Base-by-base conservation (phyloP, 164 flowering plant genomes). In the Santalum album region DNA sequence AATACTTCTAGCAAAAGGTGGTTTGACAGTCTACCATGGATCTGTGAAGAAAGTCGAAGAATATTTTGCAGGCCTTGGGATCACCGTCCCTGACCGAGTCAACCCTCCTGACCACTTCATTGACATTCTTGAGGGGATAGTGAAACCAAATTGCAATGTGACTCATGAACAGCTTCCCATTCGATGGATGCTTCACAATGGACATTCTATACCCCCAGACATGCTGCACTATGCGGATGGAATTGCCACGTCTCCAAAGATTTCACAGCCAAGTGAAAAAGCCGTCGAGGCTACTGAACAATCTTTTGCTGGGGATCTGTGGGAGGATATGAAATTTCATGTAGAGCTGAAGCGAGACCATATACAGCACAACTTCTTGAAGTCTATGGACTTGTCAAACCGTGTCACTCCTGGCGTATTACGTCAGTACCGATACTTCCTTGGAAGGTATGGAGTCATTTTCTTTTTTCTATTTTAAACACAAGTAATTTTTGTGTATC, bases 101-200 rank as follows among this genome's bases (percentile, higher is more conserved):
- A 92, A 87, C 69, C 98, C 98, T 61, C 98, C 98, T n/a, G 98
- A 91, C 59, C 66, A 88, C 74, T 91, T 59, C 68, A 91, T 91
- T 64, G 98, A 91, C 77, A 89, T 91, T 64, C 64, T 91, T 69
- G 98, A 91, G 70, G 96, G 98, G 43, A 80, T 92, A 45, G 76
- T 78, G 20, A 88, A 88, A 62, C 81, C 78, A 25, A 73, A 61
- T 54, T 47, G 67, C 48, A 72, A 60, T 47, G 69, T 83, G 26
- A 75, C 55, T 48, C 51, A 54, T 49, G 76, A 77, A 63, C 82
- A 89, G 45, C 98, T 92, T 62, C 98, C 98, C 19, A 69, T 89
- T 20, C 76, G 86, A 75, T 92, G 98, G 98, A 86, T 92, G 98
- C 78, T 84, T 62, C 94, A 89, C 51, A 92, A 84, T 56, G 94